Conservation (phyloP, 2,329 filamentous ascomycete genomes). For the Clarireedia homoeocarpa region DNA sequence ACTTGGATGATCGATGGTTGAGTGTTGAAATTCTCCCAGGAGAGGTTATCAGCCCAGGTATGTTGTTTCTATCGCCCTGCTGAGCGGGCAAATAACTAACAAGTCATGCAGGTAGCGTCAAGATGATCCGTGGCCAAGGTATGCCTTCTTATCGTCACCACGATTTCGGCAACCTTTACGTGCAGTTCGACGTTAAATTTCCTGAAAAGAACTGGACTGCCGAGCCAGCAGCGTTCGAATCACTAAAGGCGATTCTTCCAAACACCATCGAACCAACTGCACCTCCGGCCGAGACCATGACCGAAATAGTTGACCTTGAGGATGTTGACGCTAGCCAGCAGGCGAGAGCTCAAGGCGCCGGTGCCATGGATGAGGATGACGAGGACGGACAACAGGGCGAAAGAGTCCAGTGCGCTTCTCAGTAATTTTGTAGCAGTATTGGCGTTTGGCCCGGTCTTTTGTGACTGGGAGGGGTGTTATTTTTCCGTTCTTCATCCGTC, state of each 20-base stretch:
- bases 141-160: slow-evolving; percentile 97
- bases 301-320: slow-evolving; percentile 80
- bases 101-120: slow-evolving; percentile 63
- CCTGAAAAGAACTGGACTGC: slow-evolving; percentile 68
- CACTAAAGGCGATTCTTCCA: slow-evolving; percentile 80
- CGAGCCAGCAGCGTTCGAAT: slow-evolving; percentile 62
- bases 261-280: slow-evolving; percentile 50
- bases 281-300: slow-evolving; percentile 80
- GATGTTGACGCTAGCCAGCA: slow-evolving; percentile 67
- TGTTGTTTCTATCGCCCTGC: slow-evolving; percentile 27
- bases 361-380: slow-evolving; percentile 65
- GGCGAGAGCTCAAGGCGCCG: slow-evolving; percentile 60
- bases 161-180: slow-evolving; percentile 91
- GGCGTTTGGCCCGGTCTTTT: slow-evolving; percentile 7
- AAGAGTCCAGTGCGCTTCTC: slow-evolving; percentile 79
- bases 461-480: background rate
- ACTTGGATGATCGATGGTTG: slow-evolving; percentile 95
- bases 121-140: slow-evolving; percentile 91
- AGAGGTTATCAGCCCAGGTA: slow-evolving; percentile 90
- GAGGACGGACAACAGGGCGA: slow-evolving; percentile 70
- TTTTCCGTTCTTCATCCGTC: background rate
- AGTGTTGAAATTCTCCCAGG: slow-evolving; percentile 87
- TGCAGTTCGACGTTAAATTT: slow-evolving; percentile 97
- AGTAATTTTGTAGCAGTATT: slow-evolving; percentile 44
- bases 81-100: slow-evolving; percentile 19